phyloP scores from a whole-genome alignment of 768 basidiomycete genomes.

The Kwoniella dejecticola region DNA sequence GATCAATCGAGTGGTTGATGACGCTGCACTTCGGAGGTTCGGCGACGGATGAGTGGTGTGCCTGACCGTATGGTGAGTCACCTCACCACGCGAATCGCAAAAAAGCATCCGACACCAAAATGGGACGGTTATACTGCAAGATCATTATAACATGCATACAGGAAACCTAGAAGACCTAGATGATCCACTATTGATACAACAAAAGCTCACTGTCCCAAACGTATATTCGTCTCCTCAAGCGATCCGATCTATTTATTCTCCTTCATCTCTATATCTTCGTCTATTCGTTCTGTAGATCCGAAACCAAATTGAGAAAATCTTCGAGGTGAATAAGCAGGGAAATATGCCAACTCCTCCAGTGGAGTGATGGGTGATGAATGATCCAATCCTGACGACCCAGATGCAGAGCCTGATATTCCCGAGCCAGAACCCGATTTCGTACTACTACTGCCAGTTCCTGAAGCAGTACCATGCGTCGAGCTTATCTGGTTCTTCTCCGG shows the following conservation, averaged over 20 bases:
- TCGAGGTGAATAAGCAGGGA: neutral
- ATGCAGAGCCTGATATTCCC: too few species aligned
- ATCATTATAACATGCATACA: too few species aligned
- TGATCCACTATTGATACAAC: neutral
- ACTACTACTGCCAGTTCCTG: neutral
- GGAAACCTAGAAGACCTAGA: too few species aligned
- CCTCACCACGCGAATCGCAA: too few species aligned
- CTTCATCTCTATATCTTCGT: constrained; percentile 3
- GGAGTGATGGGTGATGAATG: constrained; percentile 8
- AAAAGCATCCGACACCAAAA: too few species aligned
- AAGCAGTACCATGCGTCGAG: neutral
- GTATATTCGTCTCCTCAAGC: too few species aligned
- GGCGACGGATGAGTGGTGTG: too few species aligned
- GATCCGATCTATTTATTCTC: neutral
- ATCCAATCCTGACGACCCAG: neutral
- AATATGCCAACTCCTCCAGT: constrained; percentile 7
- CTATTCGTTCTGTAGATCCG: neutral
- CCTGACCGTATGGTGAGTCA: too few species aligned
- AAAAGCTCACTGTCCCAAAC: too few species aligned
- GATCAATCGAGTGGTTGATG: too few species aligned
- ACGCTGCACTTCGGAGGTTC: too few species aligned
- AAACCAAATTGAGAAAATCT: neutral
- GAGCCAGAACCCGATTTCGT: neutral
- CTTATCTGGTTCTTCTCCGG: neutral
- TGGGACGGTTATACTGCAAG: too few species aligned